A percentile compares a stretch with the other conserved stretches of the same genome.
Evolutionary conservation across 805 yeast genomes (phyloP).

Genomic region (Cyberlindnera saturnus): DNA sequence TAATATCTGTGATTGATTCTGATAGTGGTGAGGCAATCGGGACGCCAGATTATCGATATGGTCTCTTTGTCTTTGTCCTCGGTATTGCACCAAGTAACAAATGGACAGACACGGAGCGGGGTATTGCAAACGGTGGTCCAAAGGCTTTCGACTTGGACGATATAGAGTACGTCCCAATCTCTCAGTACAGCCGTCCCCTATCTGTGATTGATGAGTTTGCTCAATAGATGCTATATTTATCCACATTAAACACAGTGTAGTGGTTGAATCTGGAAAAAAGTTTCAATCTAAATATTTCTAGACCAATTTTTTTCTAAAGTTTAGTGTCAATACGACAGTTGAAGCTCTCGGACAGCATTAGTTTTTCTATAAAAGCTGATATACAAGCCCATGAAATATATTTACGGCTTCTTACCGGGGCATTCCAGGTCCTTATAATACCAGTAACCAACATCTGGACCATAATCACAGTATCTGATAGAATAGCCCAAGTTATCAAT

Average conservation of each 20-base stretch:
- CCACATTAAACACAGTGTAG: too few relatives aligned
- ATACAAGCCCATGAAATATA: slow-evolving; percentile 34
- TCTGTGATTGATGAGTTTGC: slow-evolving; percentile 34
- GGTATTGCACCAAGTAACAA: slow-evolving; percentile 32
- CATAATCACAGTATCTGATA: slow-evolving; percentile 28
- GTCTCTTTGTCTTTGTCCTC: slow-evolving; percentile 37
- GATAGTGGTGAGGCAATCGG: slow-evolving; percentile 42
- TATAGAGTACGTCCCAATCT: slow-evolving; percentile 31
- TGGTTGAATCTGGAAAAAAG: too few relatives aligned
- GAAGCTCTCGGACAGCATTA: slow-evolving; percentile 16
- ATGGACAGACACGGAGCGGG: slow-evolving; percentile 34
- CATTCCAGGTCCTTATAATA: slow-evolving; percentile 28
- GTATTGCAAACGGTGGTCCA: slow-evolving; percentile 35
- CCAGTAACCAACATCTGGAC: slow-evolving; percentile 27
- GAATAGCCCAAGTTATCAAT: slow-evolving; percentile 24
- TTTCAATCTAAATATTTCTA: too few relatives aligned
- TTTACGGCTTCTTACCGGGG: slow-evolving; percentile 25
- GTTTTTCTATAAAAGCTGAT: slow-evolving; percentile 32
- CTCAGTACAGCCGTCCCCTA: slow-evolving; percentile 27
- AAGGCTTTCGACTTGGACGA: slow-evolving; percentile 29
- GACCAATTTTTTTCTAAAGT: too few relatives aligned
- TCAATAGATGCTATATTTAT: too few relatives aligned
- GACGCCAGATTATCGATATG: slow-evolving; percentile 42
- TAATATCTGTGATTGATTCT: slow-evolving; percentile 36
- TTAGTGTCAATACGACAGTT: too few relatives aligned